Conservation (phyloP, 164 flowering plant genomes). For the Magnolia officinalis region DNA sequence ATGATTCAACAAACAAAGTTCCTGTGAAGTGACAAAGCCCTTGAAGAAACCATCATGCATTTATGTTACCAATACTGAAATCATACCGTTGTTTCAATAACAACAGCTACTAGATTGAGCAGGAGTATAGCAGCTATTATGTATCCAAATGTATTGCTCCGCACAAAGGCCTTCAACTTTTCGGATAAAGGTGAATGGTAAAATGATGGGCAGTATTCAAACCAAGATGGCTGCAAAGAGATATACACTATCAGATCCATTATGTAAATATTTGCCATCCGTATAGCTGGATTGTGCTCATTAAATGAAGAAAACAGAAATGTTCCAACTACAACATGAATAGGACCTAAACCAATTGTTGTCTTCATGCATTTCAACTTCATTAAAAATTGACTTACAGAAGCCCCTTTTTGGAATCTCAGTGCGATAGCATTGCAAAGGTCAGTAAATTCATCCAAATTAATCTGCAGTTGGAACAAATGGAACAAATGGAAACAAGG, state of each 20-base stretch:
- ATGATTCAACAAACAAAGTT: neutral
- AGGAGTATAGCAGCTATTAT: conserved; percentile 56
- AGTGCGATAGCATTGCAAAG: conserved; percentile 85
- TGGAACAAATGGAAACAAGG: conserved; percentile 9
- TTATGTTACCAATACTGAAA: neutral
- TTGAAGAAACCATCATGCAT: neutral
- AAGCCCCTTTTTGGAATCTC: conserved; percentile 74
- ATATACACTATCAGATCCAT: conserved; percentile 5
- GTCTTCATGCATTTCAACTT: neutral
- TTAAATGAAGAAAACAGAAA: neutral
- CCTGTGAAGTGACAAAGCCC: neutral
- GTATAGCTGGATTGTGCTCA: neutral
- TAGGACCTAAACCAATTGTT: neutral
- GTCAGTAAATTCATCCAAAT: conserved; percentile 82
- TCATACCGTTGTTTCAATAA: conserved; percentile 90
- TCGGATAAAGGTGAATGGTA: conserved; percentile 59
- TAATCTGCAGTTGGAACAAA: conserved; percentile 50
- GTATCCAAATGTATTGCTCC: conserved; percentile 69
- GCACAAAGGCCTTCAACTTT: conserved; percentile 69
- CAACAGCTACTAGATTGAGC: conserved; percentile 72
- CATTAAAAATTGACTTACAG: conserved; percentile 38
- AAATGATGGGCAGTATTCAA: conserved; percentile 51
- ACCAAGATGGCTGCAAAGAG: conserved; percentile 70
- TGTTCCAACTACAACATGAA: neutral
- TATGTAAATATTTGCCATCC: neutral